These are phyloP conservation scores for Monosporozyma yasuniensis DNA, from an alignment of 805 yeast genomes.

Conservation along the genomic window DNA sequence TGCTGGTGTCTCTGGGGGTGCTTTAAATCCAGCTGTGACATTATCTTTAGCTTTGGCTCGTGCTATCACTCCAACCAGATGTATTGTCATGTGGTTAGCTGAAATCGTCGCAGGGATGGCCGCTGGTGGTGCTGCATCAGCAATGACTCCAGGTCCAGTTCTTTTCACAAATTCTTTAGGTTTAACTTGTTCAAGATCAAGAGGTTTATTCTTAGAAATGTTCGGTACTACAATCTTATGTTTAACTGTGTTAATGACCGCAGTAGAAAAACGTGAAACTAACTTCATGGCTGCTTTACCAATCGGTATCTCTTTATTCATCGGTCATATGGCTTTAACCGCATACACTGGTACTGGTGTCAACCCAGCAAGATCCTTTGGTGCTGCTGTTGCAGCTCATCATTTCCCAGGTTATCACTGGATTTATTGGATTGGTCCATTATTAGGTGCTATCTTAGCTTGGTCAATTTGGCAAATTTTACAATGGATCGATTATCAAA, in stretches of 20 bases:
- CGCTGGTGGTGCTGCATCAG: constrained; percentile 83
- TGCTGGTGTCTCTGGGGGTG: constrained; percentile 77
- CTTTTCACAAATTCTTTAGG: constrained; percentile 65
- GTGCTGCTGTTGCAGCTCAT: constrained; percentile 66
- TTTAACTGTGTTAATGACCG: constrained; percentile 69
- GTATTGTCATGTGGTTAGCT: constrained; percentile 50
- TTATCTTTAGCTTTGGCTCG: constrained; percentile 61
- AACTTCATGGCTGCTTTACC: constrained; percentile 74
- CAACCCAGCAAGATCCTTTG: constrained; percentile 84
- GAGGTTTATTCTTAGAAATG: constrained; percentile 76
- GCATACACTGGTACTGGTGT: constrained; percentile 86
- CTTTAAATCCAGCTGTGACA: constrained; percentile 84
- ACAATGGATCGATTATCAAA: constrained; percentile 58
- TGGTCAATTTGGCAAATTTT: constrained; percentile 58
- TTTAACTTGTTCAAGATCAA: constrained; percentile 57
- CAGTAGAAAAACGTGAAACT: constrained; percentile 72
- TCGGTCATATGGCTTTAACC: constrained; percentile 74
- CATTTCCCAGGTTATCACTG: constrained; percentile 78
- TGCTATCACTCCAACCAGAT: constrained; percentile 67
- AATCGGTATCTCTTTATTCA: constrained; percentile 73
- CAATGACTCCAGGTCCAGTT: constrained; percentile 75
- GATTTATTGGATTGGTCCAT: constrained; percentile 91
- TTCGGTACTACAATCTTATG: constrained; percentile 69
- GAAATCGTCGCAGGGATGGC: constrained; percentile 84
- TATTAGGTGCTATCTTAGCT: constrained; percentile 60